Base-by-base conservation (phyloP, 1,284 basidiomycete species). In the Trichosporon asahii region DNA sequence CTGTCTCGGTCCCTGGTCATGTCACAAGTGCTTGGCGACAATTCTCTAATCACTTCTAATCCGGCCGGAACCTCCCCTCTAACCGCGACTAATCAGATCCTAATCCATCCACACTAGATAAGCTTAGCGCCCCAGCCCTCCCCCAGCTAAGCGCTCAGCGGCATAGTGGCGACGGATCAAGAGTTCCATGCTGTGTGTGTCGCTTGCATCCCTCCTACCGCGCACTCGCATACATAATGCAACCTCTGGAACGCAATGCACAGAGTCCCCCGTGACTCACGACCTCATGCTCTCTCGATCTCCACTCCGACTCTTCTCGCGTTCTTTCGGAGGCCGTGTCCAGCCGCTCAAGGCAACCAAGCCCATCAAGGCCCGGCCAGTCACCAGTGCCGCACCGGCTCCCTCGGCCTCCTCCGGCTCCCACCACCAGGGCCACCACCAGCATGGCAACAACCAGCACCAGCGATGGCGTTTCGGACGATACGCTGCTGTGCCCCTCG, bases 401-500 rank as follows among this genome's bases (percentile, higher is more conserved):
- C 44, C 49, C 15, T 33, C 57, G 57, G 57, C 57, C 14, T 61
- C 57, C 15, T 61, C 57, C 9, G 57, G 57, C 11, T 61, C 57
- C 18, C 55, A 60, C 55, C 55, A 60, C 55, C 25, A 31, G 27
- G 27, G 29, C 31, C 31, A 33, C 57, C 57, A 61, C 57, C 57
- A 61, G 29, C 57, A 61, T 31, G 27, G 23, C 27, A 61, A 61
- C 57, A 21, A 61, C 57, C 57, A 61, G 29, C 57, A 61, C 57
- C 57, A 61, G 29, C 57, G 57, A 15, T 27, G 57, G 57, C 57
- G 57, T 5, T 61, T 33, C 29, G 57, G 57, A 3, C 57, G 57
- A 6, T 68, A 63, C 44, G 67, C 67, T 31, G 67, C 67, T 21
- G 31, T 68, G 14, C 67, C 67, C 7, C 44, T 65, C 35, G 67